Percentiles rank a stretch among this genome's conserved stretches.
phyloP scores from a whole-genome alignment of 176 grass and related monocot genomes.

The Raddia distichophylla region DNA sequence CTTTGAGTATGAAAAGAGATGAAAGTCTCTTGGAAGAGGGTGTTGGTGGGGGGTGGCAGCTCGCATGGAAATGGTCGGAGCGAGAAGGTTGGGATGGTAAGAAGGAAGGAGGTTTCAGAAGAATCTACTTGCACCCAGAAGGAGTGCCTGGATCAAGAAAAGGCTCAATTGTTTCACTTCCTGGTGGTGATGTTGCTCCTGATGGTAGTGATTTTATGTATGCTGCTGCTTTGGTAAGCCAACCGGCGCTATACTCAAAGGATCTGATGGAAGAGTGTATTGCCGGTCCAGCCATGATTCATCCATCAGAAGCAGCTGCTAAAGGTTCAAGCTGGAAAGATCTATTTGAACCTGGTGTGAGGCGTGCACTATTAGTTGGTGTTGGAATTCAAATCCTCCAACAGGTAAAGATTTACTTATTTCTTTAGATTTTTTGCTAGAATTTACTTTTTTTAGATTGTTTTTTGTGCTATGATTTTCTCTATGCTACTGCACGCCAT shows the following conservation, averaged over 20 bases:
- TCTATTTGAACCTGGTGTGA: constrained; percentile 84
- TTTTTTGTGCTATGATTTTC: neutral
- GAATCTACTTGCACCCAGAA: constrained; percentile 90
- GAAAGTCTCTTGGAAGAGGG: constrained; percentile 59
- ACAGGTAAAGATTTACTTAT: constrained; percentile 57
- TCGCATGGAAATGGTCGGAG: constrained; percentile 90
- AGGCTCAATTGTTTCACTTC: constrained; percentile 70
- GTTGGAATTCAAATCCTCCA: constrained; percentile 86
- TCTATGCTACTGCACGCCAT: neutral
- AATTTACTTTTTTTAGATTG: constrained; percentile 23
- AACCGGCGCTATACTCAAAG: constrained; percentile 76
- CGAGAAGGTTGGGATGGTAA: constrained; percentile 71
- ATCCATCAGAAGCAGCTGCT: constrained; percentile 61
- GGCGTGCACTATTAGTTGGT: constrained; percentile 71
- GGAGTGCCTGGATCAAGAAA: constrained; percentile 61
- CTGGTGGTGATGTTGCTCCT: constrained; percentile 54
- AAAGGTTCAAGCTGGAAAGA: constrained; percentile 68
- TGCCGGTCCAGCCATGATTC: constrained; percentile 65
- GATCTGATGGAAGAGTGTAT: constrained; percentile 56
- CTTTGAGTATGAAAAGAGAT: constrained; percentile 57
- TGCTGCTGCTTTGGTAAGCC: constrained; percentile 83
- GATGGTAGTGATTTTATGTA: constrained; percentile 67
- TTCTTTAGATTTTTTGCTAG: constrained; percentile 1
- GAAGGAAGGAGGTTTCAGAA: constrained; percentile 79
- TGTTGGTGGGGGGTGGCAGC: constrained; percentile 89